Evolutionary conservation across 257 asterid species (phyloP).

Genomic region (Ballota nigra): DNA sequence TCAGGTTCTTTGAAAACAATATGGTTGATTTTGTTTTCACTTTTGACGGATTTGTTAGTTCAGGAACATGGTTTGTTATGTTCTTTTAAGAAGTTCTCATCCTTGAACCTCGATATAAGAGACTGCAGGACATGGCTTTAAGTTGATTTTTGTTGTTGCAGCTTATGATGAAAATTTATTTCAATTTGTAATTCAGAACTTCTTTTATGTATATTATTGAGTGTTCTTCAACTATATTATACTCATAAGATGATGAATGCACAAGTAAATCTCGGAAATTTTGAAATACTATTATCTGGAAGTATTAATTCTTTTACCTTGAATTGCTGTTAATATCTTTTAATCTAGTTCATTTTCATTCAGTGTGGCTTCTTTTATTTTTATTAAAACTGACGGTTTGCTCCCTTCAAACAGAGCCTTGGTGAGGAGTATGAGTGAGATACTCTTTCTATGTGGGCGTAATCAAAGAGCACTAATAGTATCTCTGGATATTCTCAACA

Average conservation of each 20-base stretch:
- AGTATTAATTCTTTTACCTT: neutral
- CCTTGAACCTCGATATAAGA: neutral
- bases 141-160: constrained; percentile 9
- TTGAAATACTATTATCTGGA: neutral
- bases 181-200: constrained; percentile 1
- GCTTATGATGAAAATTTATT: neutral
- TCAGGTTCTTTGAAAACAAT: no score
- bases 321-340: neutral
- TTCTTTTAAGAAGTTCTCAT: neutral
- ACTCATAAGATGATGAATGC: no score
- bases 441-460: constrained; percentile 85
- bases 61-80: neutral
- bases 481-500: constrained; percentile 48
- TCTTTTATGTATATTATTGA: neutral
- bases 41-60: neutral
- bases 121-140: neutral
- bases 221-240: no score
- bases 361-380: no score
- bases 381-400: constrained; percentile 17
- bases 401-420: constrained; percentile 62
- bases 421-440: constrained; percentile 89
- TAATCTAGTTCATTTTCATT: constrained; percentile 4
- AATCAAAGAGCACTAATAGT: constrained; percentile 71
- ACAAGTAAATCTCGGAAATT: no score
- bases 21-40: neutral